Evolutionary conservation across 176 grass and related monocot species (phyloP), one percentile per base, ranked within the genome.

Genomic region (Phragmites australis): DNA sequence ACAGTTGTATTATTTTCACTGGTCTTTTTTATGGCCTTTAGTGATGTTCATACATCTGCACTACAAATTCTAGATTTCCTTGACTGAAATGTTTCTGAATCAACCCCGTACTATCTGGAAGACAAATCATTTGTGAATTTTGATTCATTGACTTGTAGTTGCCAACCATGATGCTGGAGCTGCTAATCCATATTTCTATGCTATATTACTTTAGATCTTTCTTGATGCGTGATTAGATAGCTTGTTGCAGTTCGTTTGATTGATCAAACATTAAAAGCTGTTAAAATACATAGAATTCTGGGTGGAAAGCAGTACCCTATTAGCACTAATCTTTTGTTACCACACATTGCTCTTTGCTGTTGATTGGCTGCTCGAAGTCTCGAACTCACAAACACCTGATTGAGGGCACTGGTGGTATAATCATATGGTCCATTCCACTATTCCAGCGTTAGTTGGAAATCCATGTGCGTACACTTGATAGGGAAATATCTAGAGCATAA

Each of bases 191-290:
- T 56, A 16, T 53, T 5, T 46, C 39, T 65, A 77, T 76, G 22
- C 11, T 41, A 39, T 47, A n/a, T 70, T 37, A 31, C 41, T 30
- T 23, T 68, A 59, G 51, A 87, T 29, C 19, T 63, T 77, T 51
- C 53, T 53, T 19, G 42, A 23, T 75, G 62, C n/a, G 18, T n/a
- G 44, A 43, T 45, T 63, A 52, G 14, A 64, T 65, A 79, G 39
- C 39, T 78, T 34, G 37, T 78, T 37, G 49, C 17, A 83, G 74
- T 78, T 70, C 26, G 31, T 53, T 83, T 88, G 46, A 45, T 81
- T 78, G 60, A 46, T 83, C 27, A 74, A 71, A 54, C 70, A 68
- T 74, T 18, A 50, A 83, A 66, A 72, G 26, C 6, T 65, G 27
- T 72, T 72, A n/a, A 78, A 83, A 44, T 31, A 41, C 12, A 55